Conservation (phyloP, 306 rosid genomes). For the Trifolium repens region DNA sequence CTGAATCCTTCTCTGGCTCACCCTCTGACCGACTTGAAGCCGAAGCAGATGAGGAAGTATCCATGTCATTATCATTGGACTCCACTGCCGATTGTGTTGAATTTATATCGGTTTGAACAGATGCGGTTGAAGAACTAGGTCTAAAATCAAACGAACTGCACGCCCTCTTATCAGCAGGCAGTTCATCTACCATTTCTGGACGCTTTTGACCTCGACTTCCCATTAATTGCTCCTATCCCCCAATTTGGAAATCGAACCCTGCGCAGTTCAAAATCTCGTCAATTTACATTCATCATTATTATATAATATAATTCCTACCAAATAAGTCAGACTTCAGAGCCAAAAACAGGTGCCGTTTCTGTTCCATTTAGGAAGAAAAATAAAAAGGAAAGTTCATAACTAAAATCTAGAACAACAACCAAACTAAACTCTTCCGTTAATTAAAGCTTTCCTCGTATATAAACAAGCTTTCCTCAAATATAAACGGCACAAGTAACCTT, state of each 20-base stretch:
- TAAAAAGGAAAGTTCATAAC: slow-evolving; percentile 33
- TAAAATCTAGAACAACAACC: slow-evolving; percentile 41
- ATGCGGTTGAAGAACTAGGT: slow-evolving; percentile 80
- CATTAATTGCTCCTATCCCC: slow-evolving; percentile 56
- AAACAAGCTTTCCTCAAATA: slow-evolving; percentile 23
- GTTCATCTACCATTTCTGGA: slow-evolving; percentile 73
- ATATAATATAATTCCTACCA: slow-evolving; percentile 34
- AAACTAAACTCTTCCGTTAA: slow-evolving; percentile 8
- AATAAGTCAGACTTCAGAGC: slow-evolving; percentile 23
- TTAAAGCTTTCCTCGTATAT: slow-evolving; percentile 23
- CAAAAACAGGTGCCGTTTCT: background rate
- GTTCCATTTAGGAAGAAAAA: background rate
- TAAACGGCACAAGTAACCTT: slow-evolving; percentile 3
- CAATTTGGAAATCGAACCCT: slow-evolving; percentile 46
- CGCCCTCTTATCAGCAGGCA: slow-evolving; percentile 89
- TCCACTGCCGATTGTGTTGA: slow-evolving; percentile 56
- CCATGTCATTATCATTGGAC: slow-evolving; percentile 82
- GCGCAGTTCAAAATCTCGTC: slow-evolving; percentile 41
- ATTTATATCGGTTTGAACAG: slow-evolving; percentile 61
- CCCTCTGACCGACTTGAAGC: slow-evolving; percentile 85
- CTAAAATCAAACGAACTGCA: slow-evolving; percentile 89
- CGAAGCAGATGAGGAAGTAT: slow-evolving; percentile 88
- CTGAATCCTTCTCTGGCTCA: slow-evolving; percentile 82
- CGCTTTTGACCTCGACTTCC: slow-evolving; percentile 93
- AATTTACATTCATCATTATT: slow-evolving; percentile 28